Conservation (phyloP, 371 early-diverging fungal genomes). For the Fennellomyces sp. region DNA sequence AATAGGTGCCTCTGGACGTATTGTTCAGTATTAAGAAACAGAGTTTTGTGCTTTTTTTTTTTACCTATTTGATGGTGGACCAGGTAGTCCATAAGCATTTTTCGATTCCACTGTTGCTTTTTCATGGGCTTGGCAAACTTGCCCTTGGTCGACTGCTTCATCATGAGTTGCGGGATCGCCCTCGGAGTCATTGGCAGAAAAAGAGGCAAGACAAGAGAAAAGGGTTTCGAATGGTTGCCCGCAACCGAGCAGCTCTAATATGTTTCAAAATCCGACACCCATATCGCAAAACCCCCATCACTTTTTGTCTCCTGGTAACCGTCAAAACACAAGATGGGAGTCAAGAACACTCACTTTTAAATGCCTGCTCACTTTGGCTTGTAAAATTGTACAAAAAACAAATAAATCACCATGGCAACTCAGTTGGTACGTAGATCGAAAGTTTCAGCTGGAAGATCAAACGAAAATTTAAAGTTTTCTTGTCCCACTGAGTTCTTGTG, state of each 20-base stretch:
- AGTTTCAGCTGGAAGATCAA: too few relatives aligned
- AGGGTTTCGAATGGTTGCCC: background rate
- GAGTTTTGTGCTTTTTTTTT: background rate
- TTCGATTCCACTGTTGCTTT: constrained; percentile 9
- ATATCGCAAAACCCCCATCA: too few relatives aligned
- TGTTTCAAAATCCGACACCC: constrained; percentile 6
- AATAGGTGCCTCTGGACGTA: constrained; percentile 32
- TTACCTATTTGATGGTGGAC: constrained; percentile 45
- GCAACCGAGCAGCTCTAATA: constrained; percentile 1
- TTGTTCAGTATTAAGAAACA: background rate
- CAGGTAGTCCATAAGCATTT: constrained; percentile 24
- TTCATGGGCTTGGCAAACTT: constrained; percentile 8
- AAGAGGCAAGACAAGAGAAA: background rate
- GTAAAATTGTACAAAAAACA: too few relatives aligned
- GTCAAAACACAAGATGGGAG: too few relatives aligned
- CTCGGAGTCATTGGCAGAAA: background rate
- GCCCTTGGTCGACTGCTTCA: background rate
- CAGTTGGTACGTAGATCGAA: too few relatives aligned
- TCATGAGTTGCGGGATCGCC: background rate
- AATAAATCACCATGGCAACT: too few relatives aligned
- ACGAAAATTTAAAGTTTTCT: too few relatives aligned
- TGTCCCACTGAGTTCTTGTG: too few relatives aligned
- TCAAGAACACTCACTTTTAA: too few relatives aligned
- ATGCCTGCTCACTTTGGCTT: too few relatives aligned
- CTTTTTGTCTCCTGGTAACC: too few relatives aligned